Base-by-base conservation (phyloP, 805 yeast species). In the Debaryomyces castellii region DNA sequence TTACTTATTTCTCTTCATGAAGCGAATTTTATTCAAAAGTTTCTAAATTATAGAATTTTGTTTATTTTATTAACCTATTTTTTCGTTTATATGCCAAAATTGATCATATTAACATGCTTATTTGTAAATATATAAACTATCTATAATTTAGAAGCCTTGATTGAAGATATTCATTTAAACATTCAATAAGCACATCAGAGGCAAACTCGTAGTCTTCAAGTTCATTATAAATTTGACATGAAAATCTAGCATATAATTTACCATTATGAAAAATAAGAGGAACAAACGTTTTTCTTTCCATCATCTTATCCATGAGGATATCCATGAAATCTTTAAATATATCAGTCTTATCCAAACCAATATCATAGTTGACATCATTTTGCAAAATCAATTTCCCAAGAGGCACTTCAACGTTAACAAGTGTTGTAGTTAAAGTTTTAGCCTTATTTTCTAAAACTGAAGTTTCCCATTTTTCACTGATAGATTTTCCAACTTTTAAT, bases 201-300 rank as follows among this genome's bases (percentile, higher is more conserved):
- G 81, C 85, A 39, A 63, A 59, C 24, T 66, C 66, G 57, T 71
- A 83, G 52, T 85, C 90, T 4, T 64, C 65, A n/a, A 77, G 51
- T 39, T 81, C 85, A 49, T 80, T 77, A 59, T 22, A 22, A 8
- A 82, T 62, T 54, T 82, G 86, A 23, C 83, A 82, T 45, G 84
- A 76, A 51, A 82, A 77, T 49, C 92, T 72, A 20, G 55, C 52
- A 17, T 49, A 50, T 22, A 55, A 39, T 33, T 54, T 51, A 5
- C 52, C 59, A 41, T 74, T 65, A 54, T 79, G 82, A 38, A 62
- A 51, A 2, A 54, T 57, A 24, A 74, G 50, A 4, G 82, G 87
- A 25, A 80, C 67, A 54, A 64, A 78, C 0, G 84, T 76, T n/a
- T 73, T 70, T 43, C 67, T 51, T 12, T 69, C 59, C 12, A 35